Percentiles rank a stretch among this genome's conserved stretches.
Evolutionary conservation across 1,139 yeast genomes (phyloP).

Genomic region (Geotrichum aggregatum): DNA sequence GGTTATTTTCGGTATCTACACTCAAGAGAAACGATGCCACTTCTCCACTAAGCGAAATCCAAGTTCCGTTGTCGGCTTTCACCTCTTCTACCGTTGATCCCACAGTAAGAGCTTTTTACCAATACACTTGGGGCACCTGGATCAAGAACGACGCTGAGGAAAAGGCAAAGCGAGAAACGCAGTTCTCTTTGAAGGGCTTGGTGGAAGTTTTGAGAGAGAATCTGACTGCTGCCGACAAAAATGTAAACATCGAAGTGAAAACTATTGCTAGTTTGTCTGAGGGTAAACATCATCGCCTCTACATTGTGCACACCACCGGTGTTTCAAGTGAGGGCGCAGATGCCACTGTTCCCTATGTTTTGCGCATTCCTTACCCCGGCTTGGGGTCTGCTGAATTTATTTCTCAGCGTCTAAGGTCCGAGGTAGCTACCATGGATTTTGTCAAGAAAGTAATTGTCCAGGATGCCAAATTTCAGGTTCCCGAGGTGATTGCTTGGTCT

Average conservation of each 20-base stretch:
- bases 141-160: slow-evolving; percentile 69
- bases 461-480: slow-evolving; percentile 42
- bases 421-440: slow-evolving; percentile 91
- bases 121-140: slow-evolving; percentile 96
- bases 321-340: slow-evolving; percentile 17
- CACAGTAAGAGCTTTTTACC: slow-evolving; percentile 68
- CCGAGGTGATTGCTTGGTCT: slow-evolving; percentile 72
- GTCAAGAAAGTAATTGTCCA: slow-evolving; percentile 44
- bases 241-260: slow-evolving; percentile 47
- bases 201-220: slow-evolving; percentile 37
- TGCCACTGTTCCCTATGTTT: slow-evolving; percentile 44
- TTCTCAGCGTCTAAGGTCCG: slow-evolving; percentile 69
- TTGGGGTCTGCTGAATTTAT: slow-evolving; percentile 56
- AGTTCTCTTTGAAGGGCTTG: slow-evolving; percentile 76
- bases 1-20: slow-evolving; percentile 11
- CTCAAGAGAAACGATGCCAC: slow-evolving; percentile 10
- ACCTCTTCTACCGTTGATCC: slow-evolving; percentile 58
- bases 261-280: slow-evolving; percentile 84
- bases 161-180: slow-evolving; percentile 72
- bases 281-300: slow-evolving; percentile 88
- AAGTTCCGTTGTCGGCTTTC: slow-evolving; percentile 23
- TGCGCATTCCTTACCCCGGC: slow-evolving; percentile 76
- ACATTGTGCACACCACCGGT: slow-evolving; percentile 45
- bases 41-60: slow-evolving; percentile 15
- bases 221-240: slow-evolving; percentile 29